Evolutionary conservation across 2,329 filamentous ascomycete genomes (phyloP), one percentile per base, ranked within the genome.

Genomic region (Zopfia rhizophila): DNA sequence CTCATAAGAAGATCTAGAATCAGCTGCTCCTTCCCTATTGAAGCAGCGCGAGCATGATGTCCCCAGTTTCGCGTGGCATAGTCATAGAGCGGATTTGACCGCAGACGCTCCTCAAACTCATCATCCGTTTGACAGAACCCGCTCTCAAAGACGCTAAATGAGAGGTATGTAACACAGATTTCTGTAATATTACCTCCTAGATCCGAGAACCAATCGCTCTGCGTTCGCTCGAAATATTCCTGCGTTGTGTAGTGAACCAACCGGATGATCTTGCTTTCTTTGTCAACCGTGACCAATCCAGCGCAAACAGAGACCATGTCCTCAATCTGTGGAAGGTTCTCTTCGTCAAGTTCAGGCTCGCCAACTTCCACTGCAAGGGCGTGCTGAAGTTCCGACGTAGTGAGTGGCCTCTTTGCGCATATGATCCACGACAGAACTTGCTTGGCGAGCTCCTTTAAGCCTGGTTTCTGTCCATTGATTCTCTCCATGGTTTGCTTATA

Each of bases 281-380:
- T 41, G 37, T 69, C 58, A n/a, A 60, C 45, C 12, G 50, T 54
- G 32, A 69, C 58, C 3, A 70, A 47, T 5, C 63, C 65, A 33
- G 57, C 51, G 37, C 64, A 57, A 3, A 39, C 42, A 12, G 36
- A 46, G 16, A 41, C 22, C 5, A 51, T 40, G 16, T 25, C 21
- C 25, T 42, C 30, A 8, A 41, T 28, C 4, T 41, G 14, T 3
- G 42, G 24, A 3, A 40, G 7, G 32, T 37, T 32, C 7, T 51
- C 47, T 24, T 31, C 18, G 19, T 46, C 37, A 7, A 51, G n/a
- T 8, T 41, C 42, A 11, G 11, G 7, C 4, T 18, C 30, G 12
- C 18, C 43, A 4, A 25, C 5, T 30, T 42, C 32, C 3, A 51
- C 32, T 14, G 28, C 43, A 17, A 51, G 32, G 11, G 47, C 42